phyloP scores from a whole-genome alignment of 805 yeast genomes.

The Zygoascus flipseniorum region DNA sequence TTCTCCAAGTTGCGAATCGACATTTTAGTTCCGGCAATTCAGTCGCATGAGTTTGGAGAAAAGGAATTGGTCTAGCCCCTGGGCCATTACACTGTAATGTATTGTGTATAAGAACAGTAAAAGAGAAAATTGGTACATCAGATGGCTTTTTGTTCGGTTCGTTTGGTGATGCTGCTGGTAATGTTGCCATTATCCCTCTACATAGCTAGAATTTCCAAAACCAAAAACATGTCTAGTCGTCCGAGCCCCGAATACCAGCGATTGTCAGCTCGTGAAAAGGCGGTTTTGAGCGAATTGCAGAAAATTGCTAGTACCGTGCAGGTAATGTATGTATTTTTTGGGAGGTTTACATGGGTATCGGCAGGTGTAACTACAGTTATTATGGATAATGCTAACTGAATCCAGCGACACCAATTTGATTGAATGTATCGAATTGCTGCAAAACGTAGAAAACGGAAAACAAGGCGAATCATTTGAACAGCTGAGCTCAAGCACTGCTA shows the following conservation, averaged over 20 bases:
- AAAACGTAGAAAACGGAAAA: not conserved
- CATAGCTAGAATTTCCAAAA: no score
- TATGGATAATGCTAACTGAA: no score
- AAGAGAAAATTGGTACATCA: no score
- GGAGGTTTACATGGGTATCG: not conserved
- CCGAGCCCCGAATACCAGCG: not conserved
- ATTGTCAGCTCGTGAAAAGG: not conserved
- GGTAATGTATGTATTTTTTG: slow-evolving; percentile 1
- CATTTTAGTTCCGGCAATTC: not conserved
- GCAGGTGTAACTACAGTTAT: no score
- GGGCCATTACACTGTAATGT: no score
- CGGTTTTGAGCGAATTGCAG: slow-evolving; percentile 4
- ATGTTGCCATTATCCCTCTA: no score
- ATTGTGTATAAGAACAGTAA: no score
- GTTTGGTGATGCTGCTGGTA: no score
- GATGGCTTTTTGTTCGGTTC: no score
- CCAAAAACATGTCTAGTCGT: not conserved
- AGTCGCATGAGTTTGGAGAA: no score
- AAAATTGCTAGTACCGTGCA: slow-evolving; percentile 1
- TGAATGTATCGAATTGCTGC: not conserved
- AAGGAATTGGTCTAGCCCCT: no score
- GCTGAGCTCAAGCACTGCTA: not conserved
- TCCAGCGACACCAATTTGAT: not conserved
- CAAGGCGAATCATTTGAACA: not conserved
- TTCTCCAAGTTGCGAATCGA: not conserved